A percentile compares a stretch with the other conserved stretches of the same genome.
phyloP scores from a whole-genome alignment of 805 yeast species.

The Schwanniomyces pseudopolymorphus region DNA sequence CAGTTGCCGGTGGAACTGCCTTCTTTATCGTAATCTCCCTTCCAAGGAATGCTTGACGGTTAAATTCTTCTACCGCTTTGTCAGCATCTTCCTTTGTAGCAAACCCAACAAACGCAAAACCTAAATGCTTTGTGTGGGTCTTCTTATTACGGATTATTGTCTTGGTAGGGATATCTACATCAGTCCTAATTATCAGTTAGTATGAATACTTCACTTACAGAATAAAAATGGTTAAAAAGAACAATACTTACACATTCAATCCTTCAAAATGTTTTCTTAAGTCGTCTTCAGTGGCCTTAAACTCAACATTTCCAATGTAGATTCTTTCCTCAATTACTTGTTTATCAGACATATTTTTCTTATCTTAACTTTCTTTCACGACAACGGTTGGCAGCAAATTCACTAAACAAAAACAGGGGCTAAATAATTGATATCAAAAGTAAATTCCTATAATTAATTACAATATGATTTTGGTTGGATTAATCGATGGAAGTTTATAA shows the following conservation, averaged over 20 bases:
- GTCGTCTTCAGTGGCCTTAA: constrained; percentile 41
- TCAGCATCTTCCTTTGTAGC: constrained; percentile 44
- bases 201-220: constrained; percentile 1
- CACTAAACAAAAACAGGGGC: background rate
- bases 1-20: constrained; percentile 54
- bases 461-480: background rate
- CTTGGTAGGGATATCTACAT: constrained; percentile 53
- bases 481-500: too few species aligned
- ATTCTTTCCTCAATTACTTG: constrained; percentile 44
- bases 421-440: background rate
- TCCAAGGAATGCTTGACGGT: constrained; percentile 44
- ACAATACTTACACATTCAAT: constrained; percentile 36
- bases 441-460: background rate
- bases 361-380: constrained; percentile 1
- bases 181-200: constrained; percentile 25
- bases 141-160: constrained; percentile 32
- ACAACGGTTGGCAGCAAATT: background rate
- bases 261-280: constrained; percentile 50
- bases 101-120: constrained; percentile 62
- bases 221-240: too few species aligned
- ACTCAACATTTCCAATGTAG: constrained; percentile 44
- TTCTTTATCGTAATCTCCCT: constrained; percentile 51
- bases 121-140: constrained; percentile 46
- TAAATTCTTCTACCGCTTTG: constrained; percentile 40
- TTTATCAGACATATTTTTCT: constrained; percentile 17